Percentiles rank a stretch among this genome's conserved stretches.
Conservation (phyloP, 148 eudicot species). For the Rhododendron ferrugineum region DNA sequence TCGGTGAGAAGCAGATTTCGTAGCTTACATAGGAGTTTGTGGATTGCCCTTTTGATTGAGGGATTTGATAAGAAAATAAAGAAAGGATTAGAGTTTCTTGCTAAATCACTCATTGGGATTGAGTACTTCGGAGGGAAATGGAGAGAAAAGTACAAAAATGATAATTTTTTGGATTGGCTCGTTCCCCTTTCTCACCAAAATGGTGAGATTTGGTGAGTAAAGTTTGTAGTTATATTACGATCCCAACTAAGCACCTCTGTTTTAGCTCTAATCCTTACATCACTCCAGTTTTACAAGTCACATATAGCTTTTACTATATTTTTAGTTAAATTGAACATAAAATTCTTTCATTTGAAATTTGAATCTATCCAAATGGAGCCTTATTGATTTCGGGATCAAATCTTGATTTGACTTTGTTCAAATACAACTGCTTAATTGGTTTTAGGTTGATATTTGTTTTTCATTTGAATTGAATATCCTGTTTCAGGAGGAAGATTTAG, state of each 20-base stretch:
- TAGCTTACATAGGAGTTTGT: background rate
- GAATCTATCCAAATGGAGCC: background rate
- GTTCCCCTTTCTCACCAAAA: background rate
- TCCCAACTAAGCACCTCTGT: background rate
- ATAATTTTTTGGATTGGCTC: background rate
- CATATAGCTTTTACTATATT: background rate
- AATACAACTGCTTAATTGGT: background rate
- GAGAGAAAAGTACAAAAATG: background rate
- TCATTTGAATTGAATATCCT: conserved; percentile 10
- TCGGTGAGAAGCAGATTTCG: background rate
- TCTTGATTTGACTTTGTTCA: background rate
- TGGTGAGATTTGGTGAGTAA: background rate
- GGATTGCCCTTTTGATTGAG: background rate
- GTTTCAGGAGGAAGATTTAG: conserved; percentile 74
- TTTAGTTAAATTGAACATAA: background rate
- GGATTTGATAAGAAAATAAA: background rate
- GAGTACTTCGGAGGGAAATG: background rate
- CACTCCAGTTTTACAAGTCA: background rate
- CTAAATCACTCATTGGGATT: background rate
- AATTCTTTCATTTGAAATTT: background rate
- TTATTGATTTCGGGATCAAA: background rate
- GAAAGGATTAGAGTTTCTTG: background rate
- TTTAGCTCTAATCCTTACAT: background rate
- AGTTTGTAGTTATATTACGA: background rate
- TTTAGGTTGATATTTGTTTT: background rate